These are phyloP conservation scores for Mimosa bimucronata DNA, from an alignment of 306 rosid species.

Conservation along the genomic window DNA sequence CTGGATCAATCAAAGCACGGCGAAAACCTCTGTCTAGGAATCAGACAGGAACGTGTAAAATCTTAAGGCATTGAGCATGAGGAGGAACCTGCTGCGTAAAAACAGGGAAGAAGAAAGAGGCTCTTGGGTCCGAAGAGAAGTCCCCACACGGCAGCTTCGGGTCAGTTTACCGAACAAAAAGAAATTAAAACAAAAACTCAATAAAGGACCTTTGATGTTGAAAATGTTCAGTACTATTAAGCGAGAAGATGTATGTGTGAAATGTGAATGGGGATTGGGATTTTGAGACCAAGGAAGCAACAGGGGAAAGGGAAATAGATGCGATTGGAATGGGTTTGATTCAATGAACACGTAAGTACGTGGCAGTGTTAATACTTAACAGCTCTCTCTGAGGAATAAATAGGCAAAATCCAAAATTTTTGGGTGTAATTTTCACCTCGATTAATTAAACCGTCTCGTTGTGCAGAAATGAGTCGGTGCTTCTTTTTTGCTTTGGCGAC, in stretches of 20 bases:
- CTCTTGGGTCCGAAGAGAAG: conserved; percentile 22
- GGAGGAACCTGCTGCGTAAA: conserved; percentile 24
- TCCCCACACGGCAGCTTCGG: conserved; percentile 55
- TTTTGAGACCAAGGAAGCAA: conserved; percentile 14
- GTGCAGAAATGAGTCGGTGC: background rate
- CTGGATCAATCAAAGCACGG: background rate
- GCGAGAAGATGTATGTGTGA: conserved; percentile 1
- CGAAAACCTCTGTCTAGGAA: conserved; percentile 14
- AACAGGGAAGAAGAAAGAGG: background rate
- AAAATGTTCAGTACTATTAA: background rate
- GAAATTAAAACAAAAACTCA: background rate
- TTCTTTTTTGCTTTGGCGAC: background rate
- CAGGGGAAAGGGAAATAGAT: background rate
- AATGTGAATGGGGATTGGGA: conserved; percentile 27
- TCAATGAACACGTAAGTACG: background rate
- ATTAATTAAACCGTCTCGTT: background rate
- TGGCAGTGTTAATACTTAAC: background rate
- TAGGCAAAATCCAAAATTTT: background rate
- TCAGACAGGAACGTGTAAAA: conserved; percentile 19
- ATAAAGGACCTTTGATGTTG: background rate
- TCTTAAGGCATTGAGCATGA: conserved; percentile 28
- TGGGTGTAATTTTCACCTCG: background rate
- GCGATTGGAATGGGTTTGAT: background rate
- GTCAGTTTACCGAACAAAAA: conserved; percentile 41
- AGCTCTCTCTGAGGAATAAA: background rate